Conservation (phyloP, 768 basidiomycete species). For the Hirschioporus abietinus region DNA sequence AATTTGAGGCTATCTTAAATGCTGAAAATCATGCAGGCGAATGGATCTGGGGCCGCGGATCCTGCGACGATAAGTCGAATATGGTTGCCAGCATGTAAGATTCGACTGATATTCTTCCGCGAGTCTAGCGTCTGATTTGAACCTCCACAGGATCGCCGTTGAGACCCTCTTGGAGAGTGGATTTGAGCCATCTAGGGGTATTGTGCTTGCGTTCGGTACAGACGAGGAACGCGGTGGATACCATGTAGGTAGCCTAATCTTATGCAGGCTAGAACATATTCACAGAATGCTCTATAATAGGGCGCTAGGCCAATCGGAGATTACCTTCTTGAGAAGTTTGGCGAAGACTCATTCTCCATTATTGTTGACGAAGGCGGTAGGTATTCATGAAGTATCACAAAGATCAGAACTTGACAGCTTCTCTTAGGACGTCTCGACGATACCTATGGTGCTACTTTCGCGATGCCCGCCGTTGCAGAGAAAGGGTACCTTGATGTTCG, state of each 20-base stretch:
- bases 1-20: neutral
- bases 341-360: constrained; percentile 44
- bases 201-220: constrained; percentile 42
- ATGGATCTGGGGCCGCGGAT: constrained; percentile 38
- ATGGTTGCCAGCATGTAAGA: constrained; percentile 5
- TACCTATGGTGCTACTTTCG: constrained; percentile 26
- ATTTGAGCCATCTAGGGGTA: constrained; percentile 58
- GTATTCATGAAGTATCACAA: neutral
- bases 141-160: constrained; percentile 38
- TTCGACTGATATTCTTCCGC: constrained; percentile 1
- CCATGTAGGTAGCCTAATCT: constrained; percentile 16
- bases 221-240: constrained; percentile 36
- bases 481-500: constrained; percentile 40
- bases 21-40: constrained; percentile 1
- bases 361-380: constrained; percentile 57
- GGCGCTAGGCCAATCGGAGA: constrained; percentile 31
- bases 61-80: constrained; percentile 63
- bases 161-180: constrained; percentile 60
- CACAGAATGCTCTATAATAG: constrained; percentile 9
- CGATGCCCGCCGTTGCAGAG: constrained; percentile 29
- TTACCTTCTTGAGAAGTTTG: constrained; percentile 39
- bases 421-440: constrained; percentile 25
- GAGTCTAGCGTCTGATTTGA: neutral
- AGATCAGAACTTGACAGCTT: neutral
- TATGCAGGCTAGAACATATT: neutral